Evolutionary conservation across 371 early-diverging fungal species (phyloP), one percentile per base, ranked within the genome.

Genomic region (Lichtheimia hyalospora): DNA sequence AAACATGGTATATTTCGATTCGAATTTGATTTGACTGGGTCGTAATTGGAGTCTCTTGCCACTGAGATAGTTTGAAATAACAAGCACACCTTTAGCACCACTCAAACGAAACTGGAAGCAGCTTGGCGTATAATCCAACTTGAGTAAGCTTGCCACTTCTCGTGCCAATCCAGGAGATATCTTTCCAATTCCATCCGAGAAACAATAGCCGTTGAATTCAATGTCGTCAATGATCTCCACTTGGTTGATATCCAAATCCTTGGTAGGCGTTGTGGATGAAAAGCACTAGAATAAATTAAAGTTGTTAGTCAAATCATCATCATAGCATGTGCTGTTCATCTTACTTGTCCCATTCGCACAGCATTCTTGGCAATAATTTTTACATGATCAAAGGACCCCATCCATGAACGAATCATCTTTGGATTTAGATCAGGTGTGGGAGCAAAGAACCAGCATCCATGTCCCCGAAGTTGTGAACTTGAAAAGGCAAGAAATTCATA

Each of bases 181-280:
- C 21, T 69, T 74, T 6, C 96, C 96, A n/a, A 91, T 86, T 12
- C 96, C 96, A 65, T 96, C 96, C 5, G 91, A 86, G 63, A 93
- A 95, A 1, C 62, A 71, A 61, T 75, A 89, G 0, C 77, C 75
- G 54, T 85, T 78, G 5, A 68, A 63, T 43, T 72, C 70, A 34
- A 92, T 73, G 55, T 93, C 92, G 0, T 64, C 54, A 39, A 90
- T 85, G 16, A 63, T 54, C 20, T 67, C 58, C 2, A 87, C 70
- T 5, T 88, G 69, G 0, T 73, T 27, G 0, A 48, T 28, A 0
- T 68, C 39, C 5, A 84, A 57, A 4, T 66, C 71, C 3, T 62
- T 61, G 4, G 84, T 82, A 16, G 84, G 83, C 0, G 75, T 65
- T 0, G 90, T 88, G 2, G 88, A 84, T 0, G 89, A 88, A 61